These are phyloP conservation scores for Flagelloscypha sp. DNA, from an alignment of 768 basidiomycete genomes.

Conservation along the genomic window DNA sequence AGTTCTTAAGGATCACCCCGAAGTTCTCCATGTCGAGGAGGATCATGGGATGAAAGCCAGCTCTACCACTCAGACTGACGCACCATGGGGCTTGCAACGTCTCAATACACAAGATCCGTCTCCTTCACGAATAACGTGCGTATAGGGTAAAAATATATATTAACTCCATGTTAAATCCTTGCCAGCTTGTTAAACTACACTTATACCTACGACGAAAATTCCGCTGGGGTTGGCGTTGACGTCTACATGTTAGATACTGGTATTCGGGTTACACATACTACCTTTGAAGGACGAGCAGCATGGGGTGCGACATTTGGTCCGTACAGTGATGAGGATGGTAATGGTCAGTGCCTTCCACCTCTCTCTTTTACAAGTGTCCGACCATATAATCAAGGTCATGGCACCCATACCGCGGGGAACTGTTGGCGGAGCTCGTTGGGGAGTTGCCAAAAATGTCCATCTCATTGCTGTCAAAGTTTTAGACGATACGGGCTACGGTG, in stretches of 20 bases:
- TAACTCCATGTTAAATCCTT: no score
- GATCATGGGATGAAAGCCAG: constrained; percentile 21
- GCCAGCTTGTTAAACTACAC: constrained; percentile 18
- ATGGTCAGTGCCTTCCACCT: background rate
- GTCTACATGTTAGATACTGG: no score
- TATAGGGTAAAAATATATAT: no score
- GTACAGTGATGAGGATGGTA: no score
- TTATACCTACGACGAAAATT: constrained; percentile 22
- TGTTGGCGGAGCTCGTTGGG: constrained; percentile 24
- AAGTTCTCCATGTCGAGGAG: constrained; percentile 20
- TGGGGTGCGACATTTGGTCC: constrained; percentile 32
- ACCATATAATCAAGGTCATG: constrained; percentile 31
- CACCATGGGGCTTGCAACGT: no score
- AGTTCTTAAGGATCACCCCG: constrained; percentile 16
- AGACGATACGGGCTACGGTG: constrained; percentile 37
- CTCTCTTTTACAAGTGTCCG: background rate
- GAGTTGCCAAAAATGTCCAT: constrained; percentile 26
- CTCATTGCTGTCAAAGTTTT: constrained; percentile 37
- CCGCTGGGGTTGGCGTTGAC: constrained; percentile 27
- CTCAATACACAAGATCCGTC: no score
- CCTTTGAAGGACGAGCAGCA: constrained; percentile 34
- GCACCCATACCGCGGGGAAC: constrained; percentile 33
- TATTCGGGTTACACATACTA: no score
- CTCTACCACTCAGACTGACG: no score
- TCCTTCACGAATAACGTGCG: no score